Conservation (phyloP, 768 basidiomycete genomes). For the Crucibulum laeve region DNA sequence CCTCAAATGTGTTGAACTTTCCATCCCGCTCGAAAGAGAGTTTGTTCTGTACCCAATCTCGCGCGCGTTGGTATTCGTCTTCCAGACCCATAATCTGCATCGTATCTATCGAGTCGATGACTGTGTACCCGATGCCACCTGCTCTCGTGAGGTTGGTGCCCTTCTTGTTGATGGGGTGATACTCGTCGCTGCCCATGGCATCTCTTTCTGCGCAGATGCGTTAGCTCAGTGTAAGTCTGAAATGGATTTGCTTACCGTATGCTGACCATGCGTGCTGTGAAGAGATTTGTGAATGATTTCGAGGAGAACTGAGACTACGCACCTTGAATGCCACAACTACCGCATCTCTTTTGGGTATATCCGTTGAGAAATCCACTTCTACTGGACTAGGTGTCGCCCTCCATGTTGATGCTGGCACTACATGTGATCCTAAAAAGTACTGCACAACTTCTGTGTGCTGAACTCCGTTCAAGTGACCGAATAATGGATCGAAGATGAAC, state of each 20-base stretch:
- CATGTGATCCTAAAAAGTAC: not conserved
- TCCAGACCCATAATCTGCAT: slow-evolving; percentile 84
- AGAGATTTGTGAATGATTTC: not conserved
- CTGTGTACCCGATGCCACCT: slow-evolving; percentile 87
- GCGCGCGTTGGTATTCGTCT: slow-evolving; percentile 76
- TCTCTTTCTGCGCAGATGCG: slow-evolving; percentile 60
- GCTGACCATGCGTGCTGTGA: slow-evolving; percentile 80
- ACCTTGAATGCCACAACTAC: slow-evolving; percentile 81
- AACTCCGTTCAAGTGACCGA: not conserved
- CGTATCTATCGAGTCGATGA: slow-evolving; percentile 86
- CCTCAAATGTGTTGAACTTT: slow-evolving; percentile 88
- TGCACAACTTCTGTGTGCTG: not conserved
- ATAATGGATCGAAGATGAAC: no score
- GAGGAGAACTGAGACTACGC: slow-evolving; percentile 13
- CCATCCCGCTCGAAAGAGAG: slow-evolving; percentile 80
- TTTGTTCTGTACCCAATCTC: slow-evolving; percentile 69
- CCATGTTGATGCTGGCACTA: not conserved
- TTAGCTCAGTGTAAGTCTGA: not conserved
- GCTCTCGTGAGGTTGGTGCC: slow-evolving; percentile 76
- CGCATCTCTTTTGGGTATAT: slow-evolving; percentile 60
- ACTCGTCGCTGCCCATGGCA: slow-evolving; percentile 92
- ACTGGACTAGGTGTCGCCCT: slow-evolving; percentile 8
- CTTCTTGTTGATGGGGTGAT: slow-evolving; percentile 72
- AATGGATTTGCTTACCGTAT: slow-evolving; percentile 56
- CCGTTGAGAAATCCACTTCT: slow-evolving; percentile 31